Evolutionary conservation across 495 filamentous ascomycete genomes (phyloP), one percentile per base, ranked within the genome.

Genomic region (Aspergillus heteromorphus): DNA sequence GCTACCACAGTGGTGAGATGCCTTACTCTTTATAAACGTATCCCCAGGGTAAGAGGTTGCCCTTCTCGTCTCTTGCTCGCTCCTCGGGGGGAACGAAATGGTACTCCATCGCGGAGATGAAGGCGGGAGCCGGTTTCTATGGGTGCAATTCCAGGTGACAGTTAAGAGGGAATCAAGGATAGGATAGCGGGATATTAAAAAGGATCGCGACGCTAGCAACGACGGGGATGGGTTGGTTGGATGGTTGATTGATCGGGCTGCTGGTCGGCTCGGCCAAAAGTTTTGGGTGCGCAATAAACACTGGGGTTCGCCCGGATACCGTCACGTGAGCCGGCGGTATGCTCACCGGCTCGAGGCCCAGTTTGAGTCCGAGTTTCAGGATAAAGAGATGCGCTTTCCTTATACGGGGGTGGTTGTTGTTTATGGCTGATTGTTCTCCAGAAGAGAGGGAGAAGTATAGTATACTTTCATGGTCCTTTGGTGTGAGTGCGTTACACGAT

Each of bases 71-170:
- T 60, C 74, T 69, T 27, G 81, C 83, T 57, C 82, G 77, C 66
- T 86, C 84, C 65, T 81, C 75, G 18, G 75, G 77, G n/a, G 83
- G 84, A 19, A 87, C 84, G 40, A 77, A 80, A 63, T 87, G 84
- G 43, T 86, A 81, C 63, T 87, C 83, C 74, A 84, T 85, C 40
- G 61, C 62, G 23, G 17, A 19, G 25, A 34, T 38, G 14, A 19
- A 40, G 16, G 9, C 16, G 36, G 19, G 52, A 9, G 13, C 27
- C 14, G 30, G 3, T 2, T 18, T 7, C 14, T 20, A 48, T 18
- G 7, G 19, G 14, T 20, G 6, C n/a, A n/a, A 45, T 23, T 17
- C 10, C 20, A 40, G 23, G 23, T 31, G 42, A 25, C 4, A 13
- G 13, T 38, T 38, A 13, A 4, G 13, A 38, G 34, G 13, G n/a